Base-by-base conservation (phyloP, 257 asterid species). In the Asclepias syriaca region DNA sequence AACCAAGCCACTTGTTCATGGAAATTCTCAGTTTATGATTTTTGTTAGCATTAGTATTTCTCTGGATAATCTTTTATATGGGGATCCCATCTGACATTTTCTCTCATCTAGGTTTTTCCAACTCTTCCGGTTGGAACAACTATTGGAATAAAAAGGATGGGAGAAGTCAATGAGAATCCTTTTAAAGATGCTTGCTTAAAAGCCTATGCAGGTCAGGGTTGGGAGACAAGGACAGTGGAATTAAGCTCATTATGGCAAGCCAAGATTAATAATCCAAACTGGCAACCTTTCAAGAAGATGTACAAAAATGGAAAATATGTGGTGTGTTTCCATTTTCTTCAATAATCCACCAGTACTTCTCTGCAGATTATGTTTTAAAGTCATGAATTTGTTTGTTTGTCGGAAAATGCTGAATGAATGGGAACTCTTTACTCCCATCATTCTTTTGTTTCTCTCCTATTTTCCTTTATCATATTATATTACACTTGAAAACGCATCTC, bases 131-230 rank as follows among this genome's bases (percentile, higher is more conserved):
- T 6, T 9, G 73, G 73, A 34, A 54, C 32, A 34, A 69, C 60
- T 27, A 21, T 69, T 34, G 64, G 73, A 34, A 54, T 69, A 12
- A 69, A 69, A 69, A 69, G 73, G 65, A 69, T 69, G 73, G 73
- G 73, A 69, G 73, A 69, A 54, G 39, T 69, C 7, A 15, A 69
- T 53, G 64, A 54, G 49, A 53, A 69, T 69, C 73, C 73, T 32
- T 69, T 69, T 32, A 69, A 69, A 53, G 65, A 15, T 54, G 64
- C 73, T 69, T 69, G 73, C 61, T 32, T 69, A 53, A 27, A 12
- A 16, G 37, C 11, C 14, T 34, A 15, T 34, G 2, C 65, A 2
- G 73, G 51, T 13, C 21, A 69, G 2, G 34, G 40, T 21, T 69
- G 73, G 73, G 63, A 69, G 63, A 63, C 12, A 21, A 69, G 59